Base-by-base conservation (phyloP, 1,284 basidiomycete genomes). In the Tylopilus sp. region DNA sequence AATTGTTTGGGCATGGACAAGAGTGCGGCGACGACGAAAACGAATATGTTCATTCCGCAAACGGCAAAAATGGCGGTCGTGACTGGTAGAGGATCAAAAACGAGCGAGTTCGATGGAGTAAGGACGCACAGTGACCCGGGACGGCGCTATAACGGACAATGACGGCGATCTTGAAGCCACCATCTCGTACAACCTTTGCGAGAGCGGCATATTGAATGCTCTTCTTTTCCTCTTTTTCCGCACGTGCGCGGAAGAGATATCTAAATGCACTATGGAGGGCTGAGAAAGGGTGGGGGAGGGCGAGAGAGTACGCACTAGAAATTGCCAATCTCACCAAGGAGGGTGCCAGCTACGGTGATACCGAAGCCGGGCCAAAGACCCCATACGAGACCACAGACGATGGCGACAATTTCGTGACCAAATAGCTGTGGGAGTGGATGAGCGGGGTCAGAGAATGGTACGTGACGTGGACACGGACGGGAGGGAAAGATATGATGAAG, bases 401-500 rank as follows among this genome's bases (percentile, higher is more conserved):
- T 72, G 20, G 73, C 73, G 34, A 83, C 60, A 35, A 83, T 73
- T 63, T 83, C 80, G 46, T 80, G 78, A 31, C 65, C 65, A 41
- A 68, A 59, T 18, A 63, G 51, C 57, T 60, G 42, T 1, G 46
- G 9, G 31, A 40, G 33, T 18, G 11, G 46, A n/a, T 55, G 47
- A 55, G 51, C 15, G n/a, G 17, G 41, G 30, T 15, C 28, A 2
- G 26, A 14, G 2, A 0, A 20, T 1, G 31, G 12, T 24, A 14
- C 1, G 33, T 2, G 17, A 21, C 2, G 30, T 17, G 24, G 18
- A 9, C 7, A 59, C 77, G 55, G 59, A 85, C 84, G 1, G 84
- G 86, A 54, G 85, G 85, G 66, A 88, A 86, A 0, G 85, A 88
- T 34, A 91, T 81, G 56, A 91, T 73, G 62, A 91, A 86, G 24